Percentiles rank a stretch among this genome's conserved stretches.
phyloP scores from a whole-genome alignment of 306 rosid genomes.

The Mimosa bimucronata region DNA sequence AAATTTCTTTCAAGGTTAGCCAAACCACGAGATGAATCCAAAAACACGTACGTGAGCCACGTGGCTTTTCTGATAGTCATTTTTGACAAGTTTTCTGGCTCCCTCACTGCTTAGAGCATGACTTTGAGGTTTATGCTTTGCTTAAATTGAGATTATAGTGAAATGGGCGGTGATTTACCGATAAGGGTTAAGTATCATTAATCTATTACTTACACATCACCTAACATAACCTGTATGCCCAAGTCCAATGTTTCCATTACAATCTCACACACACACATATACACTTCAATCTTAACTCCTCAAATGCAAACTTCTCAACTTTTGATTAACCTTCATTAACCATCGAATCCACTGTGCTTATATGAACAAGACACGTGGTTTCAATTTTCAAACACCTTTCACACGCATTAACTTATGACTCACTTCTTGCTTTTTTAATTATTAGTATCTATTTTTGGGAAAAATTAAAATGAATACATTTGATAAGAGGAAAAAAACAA shows the following conservation, averaged over 20 bases:
- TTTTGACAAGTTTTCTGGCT: background rate
- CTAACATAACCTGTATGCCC: conserved; percentile 12
- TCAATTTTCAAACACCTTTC: conserved; percentile 10
- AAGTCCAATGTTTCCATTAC: background rate
- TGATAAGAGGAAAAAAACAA: background rate
- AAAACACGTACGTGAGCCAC: conserved; percentile 21
- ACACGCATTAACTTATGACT: background rate
- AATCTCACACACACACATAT: too few relatives aligned
- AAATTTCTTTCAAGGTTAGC: conserved; percentile 36
- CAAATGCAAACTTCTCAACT: background rate
- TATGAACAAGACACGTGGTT: background rate
- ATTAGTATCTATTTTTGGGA: background rate
- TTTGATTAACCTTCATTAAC: background rate
- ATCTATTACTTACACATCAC: conserved; percentile 18
- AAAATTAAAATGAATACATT: background rate
- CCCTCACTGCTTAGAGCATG: background rate
- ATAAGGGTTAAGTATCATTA: background rate
- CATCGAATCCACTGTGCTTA: background rate
- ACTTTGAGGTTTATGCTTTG: conserved; percentile 31
- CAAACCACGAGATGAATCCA: background rate
- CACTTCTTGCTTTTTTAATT: too few relatives aligned
- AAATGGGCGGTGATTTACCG: conserved; percentile 21
- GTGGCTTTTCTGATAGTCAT: background rate
- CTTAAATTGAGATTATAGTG: conserved; percentile 5
- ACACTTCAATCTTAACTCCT: background rate